Percentiles rank a stretch among this genome's conserved stretches.
phyloP scores from a whole-genome alignment of 495 filamentous ascomycete genomes.

The Penicillium cataractarum region DNA sequence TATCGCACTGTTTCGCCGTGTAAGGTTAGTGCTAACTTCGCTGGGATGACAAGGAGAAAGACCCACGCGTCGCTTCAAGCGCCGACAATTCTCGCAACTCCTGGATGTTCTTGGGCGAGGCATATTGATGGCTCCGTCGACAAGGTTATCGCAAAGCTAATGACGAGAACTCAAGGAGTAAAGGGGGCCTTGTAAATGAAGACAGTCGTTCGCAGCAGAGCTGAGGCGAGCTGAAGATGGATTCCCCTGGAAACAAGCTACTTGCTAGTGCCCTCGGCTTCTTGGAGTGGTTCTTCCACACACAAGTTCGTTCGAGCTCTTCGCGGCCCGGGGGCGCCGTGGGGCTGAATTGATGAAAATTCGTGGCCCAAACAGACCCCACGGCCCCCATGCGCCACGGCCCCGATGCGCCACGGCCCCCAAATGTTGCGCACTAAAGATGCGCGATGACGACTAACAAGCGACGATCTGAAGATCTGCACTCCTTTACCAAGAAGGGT shows the following conservation, averaged over 20 bases:
- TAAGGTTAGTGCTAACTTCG: not conserved
- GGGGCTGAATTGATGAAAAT: no score
- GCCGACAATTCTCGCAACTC: constrained; percentile 12
- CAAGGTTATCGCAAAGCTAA: not conserved
- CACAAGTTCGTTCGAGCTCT: no score
- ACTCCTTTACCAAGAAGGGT: not conserved
- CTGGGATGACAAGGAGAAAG: not conserved
- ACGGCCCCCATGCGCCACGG: no score
- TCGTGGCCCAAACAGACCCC: no score
- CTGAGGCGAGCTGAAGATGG: not conserved
- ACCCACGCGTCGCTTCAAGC: constrained; percentile 13
- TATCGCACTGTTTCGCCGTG: constrained; percentile 29
- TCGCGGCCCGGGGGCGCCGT: no score
- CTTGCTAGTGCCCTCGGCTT: no score
- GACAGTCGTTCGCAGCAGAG: not conserved
- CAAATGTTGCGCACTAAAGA: no score
- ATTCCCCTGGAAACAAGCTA: not conserved
- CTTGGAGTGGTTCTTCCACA: no score
- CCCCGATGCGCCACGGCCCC: no score
- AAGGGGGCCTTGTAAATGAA: not conserved
- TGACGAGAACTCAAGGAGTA: not conserved
- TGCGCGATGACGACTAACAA: no score
- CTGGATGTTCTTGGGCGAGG: constrained; percentile 4
- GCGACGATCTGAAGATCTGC: not conserved
- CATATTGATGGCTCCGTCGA: not conserved